phyloP scores from a whole-genome alignment of 108 stramenopile species.

The Poteriospumella lacustris region DNA sequence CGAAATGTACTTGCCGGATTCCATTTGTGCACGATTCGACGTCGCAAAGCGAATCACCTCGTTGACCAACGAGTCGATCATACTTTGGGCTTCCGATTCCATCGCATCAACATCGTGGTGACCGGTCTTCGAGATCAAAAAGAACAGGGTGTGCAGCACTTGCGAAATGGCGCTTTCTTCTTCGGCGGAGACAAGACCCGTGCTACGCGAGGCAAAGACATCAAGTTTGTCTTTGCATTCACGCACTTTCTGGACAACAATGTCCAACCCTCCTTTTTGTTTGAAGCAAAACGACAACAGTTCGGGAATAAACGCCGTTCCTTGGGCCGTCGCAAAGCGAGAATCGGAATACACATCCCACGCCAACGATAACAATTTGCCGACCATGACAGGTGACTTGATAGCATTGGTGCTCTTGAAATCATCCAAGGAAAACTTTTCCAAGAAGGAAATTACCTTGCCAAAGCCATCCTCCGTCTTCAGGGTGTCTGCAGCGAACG shows the following conservation, averaged over 20 bases:
- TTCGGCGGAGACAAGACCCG: background rate
- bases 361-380: background rate
- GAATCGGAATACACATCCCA: background rate
- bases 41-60: background rate
- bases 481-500: background rate
- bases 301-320: background rate
- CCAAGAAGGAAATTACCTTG: background rate
- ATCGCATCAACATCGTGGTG: background rate
- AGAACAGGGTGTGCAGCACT: background rate
- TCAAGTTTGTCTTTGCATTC: background rate
- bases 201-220: too few relatives aligned
- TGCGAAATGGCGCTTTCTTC: background rate
- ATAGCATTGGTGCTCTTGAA: background rate
- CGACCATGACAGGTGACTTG: background rate
- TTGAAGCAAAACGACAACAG: background rate
- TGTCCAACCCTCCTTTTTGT: background rate
- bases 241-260: background rate
- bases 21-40: too few relatives aligned
- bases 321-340: background rate
- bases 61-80: too few relatives aligned
- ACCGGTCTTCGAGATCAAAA: background rate
- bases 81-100: too few relatives aligned
- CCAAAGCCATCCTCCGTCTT: background rate
- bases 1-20: too few relatives aligned
- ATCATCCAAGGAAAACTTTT: background rate